Evolutionary conservation across 192 early-diverging fungal genomes (phyloP), one percentile per base, ranked within the genome.

Genomic region (Backusella mclennaniae): DNA sequence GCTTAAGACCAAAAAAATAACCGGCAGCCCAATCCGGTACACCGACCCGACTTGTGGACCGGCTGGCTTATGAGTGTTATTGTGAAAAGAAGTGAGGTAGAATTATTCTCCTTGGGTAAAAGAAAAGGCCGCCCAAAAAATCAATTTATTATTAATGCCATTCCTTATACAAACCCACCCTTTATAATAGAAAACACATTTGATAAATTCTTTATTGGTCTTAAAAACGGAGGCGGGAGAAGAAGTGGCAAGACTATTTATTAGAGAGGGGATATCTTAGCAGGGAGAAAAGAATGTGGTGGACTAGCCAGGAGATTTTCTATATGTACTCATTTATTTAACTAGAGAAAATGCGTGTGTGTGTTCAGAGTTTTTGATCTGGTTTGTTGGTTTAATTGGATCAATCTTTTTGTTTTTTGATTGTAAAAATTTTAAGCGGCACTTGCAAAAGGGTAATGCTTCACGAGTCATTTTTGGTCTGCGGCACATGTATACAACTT

Each of bases 401-500:
- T 69, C 68, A 41, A 26, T 26, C 9, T 29, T 63, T 63, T 63
- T 63, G 26, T 63, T 11, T 26, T 59, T 59, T 59, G 26, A 56
- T 26, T 56, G 53, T 56, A 56, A 56, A 56, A 56, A 4, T 67
- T 36, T 35, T n/a, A 69, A 69, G 35, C 67, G 67, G 67, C 67
- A 38, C 4, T 69, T 69, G 35, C 67, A 69, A 69, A 69, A 69
- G 67, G 67, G 67, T 69, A 69, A 69, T 69, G 67, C 67, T 69
- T 69, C 67, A 69, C 67, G 67, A 69, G 67, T 69, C 67, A 69
- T 67, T 69, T 69, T 39, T 15, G 39, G n/a, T 67, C 33, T 36
- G 67, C 67, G 67, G 67, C 68, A 69, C 68, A 69, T 69, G 68
- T 41, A 39, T 69, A 63, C 56, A 63, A 63, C 26, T 69, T 69